Conservation (phyloP, 768 basidiomycete genomes). For the Cubamyces sp. region DNA sequence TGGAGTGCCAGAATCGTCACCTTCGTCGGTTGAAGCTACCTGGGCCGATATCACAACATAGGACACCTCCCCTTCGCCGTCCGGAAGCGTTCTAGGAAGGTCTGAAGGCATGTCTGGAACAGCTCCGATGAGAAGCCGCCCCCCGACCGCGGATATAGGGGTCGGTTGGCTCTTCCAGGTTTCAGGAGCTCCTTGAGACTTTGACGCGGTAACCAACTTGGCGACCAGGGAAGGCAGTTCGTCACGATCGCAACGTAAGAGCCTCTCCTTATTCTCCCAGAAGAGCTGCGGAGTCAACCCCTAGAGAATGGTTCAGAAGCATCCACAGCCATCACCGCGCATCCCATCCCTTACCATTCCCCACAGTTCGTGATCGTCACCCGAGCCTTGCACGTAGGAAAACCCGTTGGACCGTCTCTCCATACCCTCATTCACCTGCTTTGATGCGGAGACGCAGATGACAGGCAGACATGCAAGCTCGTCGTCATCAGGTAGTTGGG, state of each 20-base stretch:
- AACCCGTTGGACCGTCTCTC: constrained; percentile 72
- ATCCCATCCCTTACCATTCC: constrained; percentile 53
- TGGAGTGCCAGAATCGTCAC: not conserved
- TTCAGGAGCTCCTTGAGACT: not conserved
- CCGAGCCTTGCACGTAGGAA: constrained; percentile 90
- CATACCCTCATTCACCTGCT: constrained; percentile 59
- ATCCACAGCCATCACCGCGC: not conserved
- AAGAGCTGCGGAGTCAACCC: constrained; percentile 77
- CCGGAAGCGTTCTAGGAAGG: constrained; percentile 16
- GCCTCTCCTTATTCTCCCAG: constrained; percentile 57
- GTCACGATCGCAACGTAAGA: constrained; percentile 53
- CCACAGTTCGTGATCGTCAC: constrained; percentile 95
- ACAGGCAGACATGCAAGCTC: constrained; percentile 60
- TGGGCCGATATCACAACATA: constrained; percentile 37
- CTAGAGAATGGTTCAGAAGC: constrained; percentile 40
- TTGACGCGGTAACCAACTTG: constrained; percentile 24
- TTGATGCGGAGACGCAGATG: constrained; percentile 87
- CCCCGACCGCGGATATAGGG: constrained; percentile 42
- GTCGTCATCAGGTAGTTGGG: constrained; percentile 39
- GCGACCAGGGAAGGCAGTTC: constrained; percentile 53
- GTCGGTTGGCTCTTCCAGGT: constrained; percentile 31
- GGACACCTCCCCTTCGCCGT: constrained; percentile 17
- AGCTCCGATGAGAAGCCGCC: constrained; percentile 47
- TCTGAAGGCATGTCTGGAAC: constrained; percentile 35
- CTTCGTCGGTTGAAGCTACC: not conserved